Evolutionary conservation across 495 filamentous ascomycete genomes (phyloP), one percentile per base, ranked within the genome.

Genomic region (Friedmanniomyces simplex): DNA sequence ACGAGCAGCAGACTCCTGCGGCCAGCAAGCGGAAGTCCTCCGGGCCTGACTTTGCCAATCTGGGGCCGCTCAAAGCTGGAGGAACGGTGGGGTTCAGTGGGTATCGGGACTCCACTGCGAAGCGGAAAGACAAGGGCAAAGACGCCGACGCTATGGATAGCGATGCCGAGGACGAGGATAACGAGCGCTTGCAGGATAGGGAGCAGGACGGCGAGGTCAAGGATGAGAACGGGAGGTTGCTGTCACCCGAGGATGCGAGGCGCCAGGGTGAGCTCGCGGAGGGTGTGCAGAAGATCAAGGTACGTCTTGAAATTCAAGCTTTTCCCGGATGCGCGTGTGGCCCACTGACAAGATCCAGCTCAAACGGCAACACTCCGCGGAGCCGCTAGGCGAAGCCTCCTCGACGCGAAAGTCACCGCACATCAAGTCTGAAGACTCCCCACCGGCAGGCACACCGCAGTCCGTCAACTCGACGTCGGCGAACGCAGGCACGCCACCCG

Each of bases 321-420:
- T 32, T 10, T 32, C 3, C 28, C 14, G 42, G 21, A n/a, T 13
- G 56, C 42, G 22, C 2, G 12, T 14, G 7, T 37, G 12, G n/a
- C n/a, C 8, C 30, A n/a, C 50, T 39, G 14, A 60, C 48, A 34
- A 28, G 49, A 30, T 62, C 60, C 67, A 97, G 91, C 81, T 97
- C 36, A 98, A 98, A 80, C 87, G 94, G 57, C 86, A 90, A 61
- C 93, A 96, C 72, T 96, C 93, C 0, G 82, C 82, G 32, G 91
- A 94, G 25, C 86, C 83, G 1, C 71, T 85, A 20, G 77, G 76
- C 41, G 71, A 73, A n/a, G 71, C 56, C 67, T 3, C 70, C 74
- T 18, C 72, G 63, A 64, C 42, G 74, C 73, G 61, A 45, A 63
- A 63, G 25, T 63, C 61, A 30, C 57, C 61, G 12, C 52, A 63